Base-by-base conservation (phyloP, 805 yeast genomes). In the Nakazawaea pomicola region DNA sequence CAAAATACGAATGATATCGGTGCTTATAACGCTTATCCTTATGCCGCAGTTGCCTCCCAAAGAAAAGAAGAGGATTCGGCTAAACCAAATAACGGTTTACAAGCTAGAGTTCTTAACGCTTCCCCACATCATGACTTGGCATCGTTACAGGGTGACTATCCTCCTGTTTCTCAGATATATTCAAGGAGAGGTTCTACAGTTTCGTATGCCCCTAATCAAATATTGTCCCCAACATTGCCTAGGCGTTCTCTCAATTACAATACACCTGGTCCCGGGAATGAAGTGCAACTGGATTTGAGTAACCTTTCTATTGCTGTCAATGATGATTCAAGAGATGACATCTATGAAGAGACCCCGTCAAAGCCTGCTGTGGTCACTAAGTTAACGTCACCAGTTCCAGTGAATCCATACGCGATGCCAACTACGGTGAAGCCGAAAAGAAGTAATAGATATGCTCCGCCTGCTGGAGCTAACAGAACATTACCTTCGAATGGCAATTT, bases 381-480 rank as follows among this genome's bases (percentile, higher is more conserved):
- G n/a, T n/a, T n/a, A 4, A 5, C 33, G 12, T n/a, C 35, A 8
- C 36, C 43, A 6, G 16, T 20, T 9, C 43, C 38, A 7, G 36
- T 27, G n/a, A 36, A 36, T 36, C 31, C 45, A 9, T 32, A 37
- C 14, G 38, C 38, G 4, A 16, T 19, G 14, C n/a, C 17, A 21
- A 27, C 23, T 19, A 14, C 17, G 11, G 8, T 4, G 6, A 25
- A 15, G 9, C 19, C 33, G 14, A 36, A 33, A 25, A 37, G 23
- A 19, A 36, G 27, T 23, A 36, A 32, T 18, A 38, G 42, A 16
- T 43, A 43, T 38, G 46, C 42, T 15, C 46, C 42, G 4, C 31
- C 45, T 6, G 20, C 36, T 15, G 18, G 3, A 6, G 5, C 20
- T 31, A 24, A n/a, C n/a, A n/a, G n/a, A n/a, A n/a, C n/a, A n/a